These are phyloP conservation scores for Pythium guiyangense DNA, from an alignment of 352 stramenopile species.

Conservation along the genomic window DNA sequence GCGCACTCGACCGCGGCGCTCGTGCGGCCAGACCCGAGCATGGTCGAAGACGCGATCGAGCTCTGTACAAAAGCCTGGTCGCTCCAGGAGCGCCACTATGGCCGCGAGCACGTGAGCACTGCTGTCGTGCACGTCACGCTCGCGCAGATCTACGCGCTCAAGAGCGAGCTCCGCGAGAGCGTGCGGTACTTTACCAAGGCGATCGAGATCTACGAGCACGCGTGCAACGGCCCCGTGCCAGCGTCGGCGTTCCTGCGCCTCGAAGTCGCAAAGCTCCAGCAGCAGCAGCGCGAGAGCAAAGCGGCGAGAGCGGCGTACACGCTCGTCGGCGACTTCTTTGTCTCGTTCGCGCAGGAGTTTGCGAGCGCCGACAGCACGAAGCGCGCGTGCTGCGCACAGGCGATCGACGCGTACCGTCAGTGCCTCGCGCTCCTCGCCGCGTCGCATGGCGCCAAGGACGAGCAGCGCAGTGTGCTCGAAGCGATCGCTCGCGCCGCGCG, in stretches of 20 bases:
- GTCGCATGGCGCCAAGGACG: constrained; percentile 16
- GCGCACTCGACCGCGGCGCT: constrained; percentile 30
- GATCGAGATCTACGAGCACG: constrained; percentile 46
- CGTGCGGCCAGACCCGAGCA: constrained; percentile 18
- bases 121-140: constrained; percentile 45
- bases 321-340: constrained; percentile 49
- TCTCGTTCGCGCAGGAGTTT: constrained; percentile 57
- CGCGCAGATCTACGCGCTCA: constrained; percentile 45
- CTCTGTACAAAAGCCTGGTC: constrained; percentile 60
- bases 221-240: constrained; percentile 51
- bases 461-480: constrained; percentile 33
- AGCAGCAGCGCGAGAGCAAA: constrained; percentile 18
- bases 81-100: constrained; percentile 42
- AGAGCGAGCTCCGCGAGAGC: constrained; percentile 29
- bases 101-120: constrained; percentile 48
- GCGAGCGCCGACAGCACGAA: constrained; percentile 39
- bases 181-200: constrained; percentile 41
- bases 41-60: constrained; percentile 64
- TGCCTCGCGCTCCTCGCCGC: constrained; percentile 26
- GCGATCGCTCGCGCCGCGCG: constrained; percentile 39
- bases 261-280: constrained; percentile 52
- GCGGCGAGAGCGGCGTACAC: constrained; percentile 20
- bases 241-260: constrained; percentile 54
- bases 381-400: constrained; percentile 49
- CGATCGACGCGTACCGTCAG: constrained; percentile 52